Base-by-base conservation (phyloP, 2,329 filamentous ascomycete species). In the Plectosphaerella cucumerina region DNA sequence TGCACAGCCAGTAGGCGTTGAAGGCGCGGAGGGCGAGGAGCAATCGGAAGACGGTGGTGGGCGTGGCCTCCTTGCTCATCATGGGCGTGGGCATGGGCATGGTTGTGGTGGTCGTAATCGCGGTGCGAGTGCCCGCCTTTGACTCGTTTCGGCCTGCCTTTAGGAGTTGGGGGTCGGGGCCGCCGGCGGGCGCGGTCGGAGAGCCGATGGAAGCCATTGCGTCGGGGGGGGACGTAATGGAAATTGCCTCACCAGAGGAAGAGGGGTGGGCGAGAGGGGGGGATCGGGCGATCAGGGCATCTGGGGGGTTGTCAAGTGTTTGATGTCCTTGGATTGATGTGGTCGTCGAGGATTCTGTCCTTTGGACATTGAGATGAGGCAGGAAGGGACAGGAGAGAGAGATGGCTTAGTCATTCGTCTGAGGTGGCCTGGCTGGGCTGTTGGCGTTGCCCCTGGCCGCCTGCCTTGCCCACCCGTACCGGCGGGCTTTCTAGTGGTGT, bases 1-100 rank as follows among this genome's bases (percentile, higher is more conserved):
- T 97, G 58, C 82, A 77, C 51, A 95, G 76, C 55, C 78, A 83
- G 60, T 94, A 76, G 31, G 90, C 85, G 71, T 96, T 96, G 65
- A 89, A 67, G 57, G 93, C 78, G 50, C 94, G 89, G 56, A 96
- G 80, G 39, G 82, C 75, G 58, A 97, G 60, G 49, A 82, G 68
- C 53, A 62, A 54, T 45, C 58, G 60, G 49, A 70, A 66, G 39
- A 60, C 52, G 23, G 63, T 58, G 17, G 47, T 47, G 18, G 35
- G 8, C 8, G 35, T 17, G 18, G 35, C 15, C 15, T n/a, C n/a
- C n/a, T 11, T 31, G 26, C 26, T 31, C 26, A 31, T 31, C 4
- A 11, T 11, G 26, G 26, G 33, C 9, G 33, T 9, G 15, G 33
- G 33, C 9, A 15, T 9, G 15, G 33, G 33, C 9, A 35, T 14